These are phyloP conservation scores for Ustilago trichophora DNA, from an alignment of 1,284 basidiomycete genomes.

Conservation along the genomic window DNA sequence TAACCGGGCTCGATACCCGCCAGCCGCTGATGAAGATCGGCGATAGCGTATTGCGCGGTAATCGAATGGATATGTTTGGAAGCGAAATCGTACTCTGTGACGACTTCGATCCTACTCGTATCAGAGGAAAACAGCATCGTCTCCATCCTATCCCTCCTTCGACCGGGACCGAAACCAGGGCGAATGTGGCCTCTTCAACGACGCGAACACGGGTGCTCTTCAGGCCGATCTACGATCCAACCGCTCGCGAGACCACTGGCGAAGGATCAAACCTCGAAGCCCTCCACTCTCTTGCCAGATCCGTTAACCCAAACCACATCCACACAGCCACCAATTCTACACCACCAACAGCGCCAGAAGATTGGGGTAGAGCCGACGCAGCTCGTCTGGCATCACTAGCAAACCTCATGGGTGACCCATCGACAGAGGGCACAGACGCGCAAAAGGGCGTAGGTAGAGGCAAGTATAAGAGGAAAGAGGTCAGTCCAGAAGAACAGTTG, in stretches of 20 bases:
- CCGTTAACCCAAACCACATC: too few species aligned
- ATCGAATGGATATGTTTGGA: conserved; percentile 20
- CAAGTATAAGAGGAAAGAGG: conserved; percentile 22
- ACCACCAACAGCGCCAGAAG: too few species aligned
- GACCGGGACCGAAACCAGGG: not conserved
- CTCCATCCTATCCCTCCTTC: conserved; percentile 16
- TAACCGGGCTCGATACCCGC: conserved; percentile 32
- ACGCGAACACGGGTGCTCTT: conserved; percentile 24
- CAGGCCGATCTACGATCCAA: conserved; percentile 35
- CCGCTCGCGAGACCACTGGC: not conserved
- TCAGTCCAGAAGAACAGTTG: conserved; percentile 13
- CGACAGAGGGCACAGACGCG: not conserved
- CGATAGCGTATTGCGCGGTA: conserved; percentile 26
- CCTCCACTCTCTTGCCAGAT: conserved; percentile 2
- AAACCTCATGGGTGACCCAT: not conserved
- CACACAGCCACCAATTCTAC: too few species aligned
- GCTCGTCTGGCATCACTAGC: too few species aligned
- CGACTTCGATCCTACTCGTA: conserved; percentile 21
- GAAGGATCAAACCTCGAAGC: not conserved
- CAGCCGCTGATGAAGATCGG: conserved; percentile 36
- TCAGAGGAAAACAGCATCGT: conserved; percentile 10
- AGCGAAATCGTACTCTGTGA: conserved; percentile 35
- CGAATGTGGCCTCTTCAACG: not conserved
- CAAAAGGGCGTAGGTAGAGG: conserved; percentile 2
- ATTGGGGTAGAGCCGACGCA: too few species aligned